A percentile compares a stretch with the other conserved stretches of the same genome.
Conservation (phyloP, 495 filamentous ascomycete genomes). For the Penicillium goetzii region DNA sequence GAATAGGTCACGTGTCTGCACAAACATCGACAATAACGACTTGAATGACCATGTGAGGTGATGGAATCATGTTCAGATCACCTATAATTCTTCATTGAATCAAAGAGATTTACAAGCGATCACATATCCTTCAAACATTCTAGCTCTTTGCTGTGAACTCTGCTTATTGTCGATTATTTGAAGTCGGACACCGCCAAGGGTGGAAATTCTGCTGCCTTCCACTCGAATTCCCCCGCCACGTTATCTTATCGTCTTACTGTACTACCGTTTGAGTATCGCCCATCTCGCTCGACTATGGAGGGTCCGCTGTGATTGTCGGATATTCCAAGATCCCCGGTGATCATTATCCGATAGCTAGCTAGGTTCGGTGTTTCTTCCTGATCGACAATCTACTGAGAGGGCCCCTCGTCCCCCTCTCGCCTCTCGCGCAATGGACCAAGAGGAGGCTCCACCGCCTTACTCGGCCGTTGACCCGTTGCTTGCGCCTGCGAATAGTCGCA, state of each 20-base stretch:
- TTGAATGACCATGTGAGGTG: too few species aligned
- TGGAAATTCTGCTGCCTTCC: slow-evolving; percentile 10
- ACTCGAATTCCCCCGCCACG: background rate
- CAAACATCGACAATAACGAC: too few species aligned
- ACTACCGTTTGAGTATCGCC: background rate
- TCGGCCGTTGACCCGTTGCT: slow-evolving; percentile 48
- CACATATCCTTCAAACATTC: too few species aligned
- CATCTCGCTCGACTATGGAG: background rate
- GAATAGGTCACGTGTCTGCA: too few species aligned
- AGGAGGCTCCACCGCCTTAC: slow-evolving; percentile 52
- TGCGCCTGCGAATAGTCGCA: slow-evolving; percentile 30
- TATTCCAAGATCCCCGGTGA: background rate
- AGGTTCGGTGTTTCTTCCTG: background rate
- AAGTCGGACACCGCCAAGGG: background rate
- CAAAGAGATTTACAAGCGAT: too few species aligned
- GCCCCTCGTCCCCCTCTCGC: background rate
- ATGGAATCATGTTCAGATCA: too few species aligned
- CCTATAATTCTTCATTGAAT: too few species aligned
- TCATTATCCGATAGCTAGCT: background rate
- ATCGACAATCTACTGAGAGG: background rate
- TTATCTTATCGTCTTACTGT: slow-evolving; percentile 7
- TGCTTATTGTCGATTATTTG: background rate
- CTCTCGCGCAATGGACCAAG: slow-evolving; percentile 41
- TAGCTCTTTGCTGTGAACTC: too few species aligned
- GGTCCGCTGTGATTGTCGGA: background rate